phyloP scores from a whole-genome alignment of 2,329 filamentous ascomycete genomes.

The Ascochyta koolunga region DNA sequence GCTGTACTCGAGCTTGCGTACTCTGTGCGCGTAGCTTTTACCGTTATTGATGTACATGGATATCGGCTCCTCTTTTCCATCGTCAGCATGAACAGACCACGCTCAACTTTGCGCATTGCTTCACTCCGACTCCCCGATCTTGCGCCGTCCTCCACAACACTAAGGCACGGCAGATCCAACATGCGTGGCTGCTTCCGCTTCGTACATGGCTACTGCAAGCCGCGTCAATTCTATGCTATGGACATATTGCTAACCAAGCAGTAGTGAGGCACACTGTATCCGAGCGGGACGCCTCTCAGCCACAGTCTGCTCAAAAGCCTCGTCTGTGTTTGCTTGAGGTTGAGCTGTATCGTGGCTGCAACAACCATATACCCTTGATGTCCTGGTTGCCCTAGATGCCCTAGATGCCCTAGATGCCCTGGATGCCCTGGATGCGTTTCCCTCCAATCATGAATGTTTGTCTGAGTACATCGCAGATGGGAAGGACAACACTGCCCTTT shows the following conservation, averaged over 20 bases:
- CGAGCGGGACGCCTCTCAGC: conserved; percentile 5
- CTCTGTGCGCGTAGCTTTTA: conserved; percentile 10
- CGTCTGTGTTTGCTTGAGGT: not conserved
- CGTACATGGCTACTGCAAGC: conserved; percentile 10
- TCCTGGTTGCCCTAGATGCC: not conserved
- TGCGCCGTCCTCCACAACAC: conserved; percentile 2
- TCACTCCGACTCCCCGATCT: conserved; percentile 14
- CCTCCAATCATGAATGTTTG: conserved; percentile 7
- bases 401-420: not conserved
- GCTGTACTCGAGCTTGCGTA: conserved; percentile 16
- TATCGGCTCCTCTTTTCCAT: conserved; percentile 22
- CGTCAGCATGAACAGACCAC: conserved; percentile 6
- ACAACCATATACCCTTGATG: conserved; percentile 12
- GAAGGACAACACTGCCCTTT: not conserved
- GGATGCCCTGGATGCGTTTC: not conserved
- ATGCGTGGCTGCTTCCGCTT: conserved; percentile 10
- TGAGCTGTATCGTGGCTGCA: conserved; percentile 3
- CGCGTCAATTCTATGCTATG: not conserved
- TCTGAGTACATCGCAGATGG: not conserved
- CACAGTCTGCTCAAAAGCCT: conserved; percentile 3
- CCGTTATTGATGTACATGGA: conserved; percentile 1
- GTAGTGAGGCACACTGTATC: conserved; percentile 12
- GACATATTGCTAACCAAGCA: conserved; percentile 13
- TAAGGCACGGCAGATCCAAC: conserved; percentile 7
- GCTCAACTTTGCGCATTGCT: conserved; percentile 1